Evolutionary conservation across 306 rosid genomes (phyloP), one percentile per base, ranked within the genome.

Genomic region (Sophora flavescens): DNA sequence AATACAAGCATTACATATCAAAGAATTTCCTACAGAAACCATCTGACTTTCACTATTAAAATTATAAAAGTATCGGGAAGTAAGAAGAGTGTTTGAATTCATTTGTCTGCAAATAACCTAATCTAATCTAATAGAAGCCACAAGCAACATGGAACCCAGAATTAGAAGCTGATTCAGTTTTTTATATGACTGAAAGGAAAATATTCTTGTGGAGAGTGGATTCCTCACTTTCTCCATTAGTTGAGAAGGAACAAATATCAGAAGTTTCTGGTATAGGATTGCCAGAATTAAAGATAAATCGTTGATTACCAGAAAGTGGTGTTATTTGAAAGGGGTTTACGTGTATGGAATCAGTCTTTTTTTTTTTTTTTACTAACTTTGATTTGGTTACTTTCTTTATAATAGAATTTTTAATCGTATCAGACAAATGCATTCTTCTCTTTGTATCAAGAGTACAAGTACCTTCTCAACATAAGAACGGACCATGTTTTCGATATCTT

Each of bases 401-500:
- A 3, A 70, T 14, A 2, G 12, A 73, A 47, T n/a, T 69, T 59
- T 36, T 22, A 67, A 44, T 66, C 30, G 8, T 47, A 54, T 56
- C 48, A 9, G 30, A 71, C 13, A 4, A 67, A 47, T 58, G 59
- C 58, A 22, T 63, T 26, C 30, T 63, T 76, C 38, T 41, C 30
- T 77, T 44, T 2, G 69, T 44, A 59, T 76, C 70, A 77, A 63
- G 44, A 70, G 72, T 32, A 61, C 74, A 57, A 85, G 77, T 80
- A 95, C 99, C 92, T 95, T 95, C 87, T 95, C 98, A 82, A 95
- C 97, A 83, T 92, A 95, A 44, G 88, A 77, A 8, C 97, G 99
- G 76, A 95, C 99, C 99, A 95, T 95, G 85, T 91, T 92, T 83
- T 95, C 99, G 65, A 95, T 95, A 83, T 95, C 99, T 85, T 92